Evolutionary conservation across 192 early-diverging fungal genomes (phyloP).

Genomic region (Rhizoclosmatium globosum): DNA sequence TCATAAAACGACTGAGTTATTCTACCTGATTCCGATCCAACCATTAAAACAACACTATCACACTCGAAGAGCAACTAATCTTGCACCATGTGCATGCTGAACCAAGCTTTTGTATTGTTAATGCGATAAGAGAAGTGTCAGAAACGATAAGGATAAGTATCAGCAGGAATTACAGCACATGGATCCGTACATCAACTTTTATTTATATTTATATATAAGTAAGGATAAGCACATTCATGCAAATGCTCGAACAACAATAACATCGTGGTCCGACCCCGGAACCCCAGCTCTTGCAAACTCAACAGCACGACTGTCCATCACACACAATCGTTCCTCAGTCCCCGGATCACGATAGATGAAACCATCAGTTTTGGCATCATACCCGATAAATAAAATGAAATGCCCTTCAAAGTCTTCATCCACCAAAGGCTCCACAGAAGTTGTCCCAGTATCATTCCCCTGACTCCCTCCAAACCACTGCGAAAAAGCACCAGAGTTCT

Average conservation of each 20-base stretch:
- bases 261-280: constrained; percentile 85
- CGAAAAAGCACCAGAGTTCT: background rate
- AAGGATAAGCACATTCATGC: background rate
- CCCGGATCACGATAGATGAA: constrained; percentile 91
- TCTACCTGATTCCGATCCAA: too few relatives aligned
- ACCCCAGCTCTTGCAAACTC: constrained; percentile 65
- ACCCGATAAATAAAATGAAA: constrained; percentile 87
- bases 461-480: background rate
- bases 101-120: too few relatives aligned
- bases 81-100: too few relatives aligned
- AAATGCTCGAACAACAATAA: constrained; percentile 48
- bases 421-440: constrained; percentile 22
- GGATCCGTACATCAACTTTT: too few relatives aligned
- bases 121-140: too few relatives aligned
- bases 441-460: background rate
- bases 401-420: constrained; percentile 77
- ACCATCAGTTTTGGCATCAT: constrained; percentile 78
- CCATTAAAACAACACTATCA: too few relatives aligned
- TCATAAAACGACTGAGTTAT: too few relatives aligned
- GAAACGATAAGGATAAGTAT: too few relatives aligned
- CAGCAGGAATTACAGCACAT: too few relatives aligned
- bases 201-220: background rate
- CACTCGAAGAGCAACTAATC: too few relatives aligned
- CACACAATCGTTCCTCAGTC: constrained; percentile 73
- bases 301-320: constrained; percentile 66